Evolutionary conservation across 495 filamentous ascomycete species (phyloP).

Genomic region (Pseudevernia furfuracea): DNA sequence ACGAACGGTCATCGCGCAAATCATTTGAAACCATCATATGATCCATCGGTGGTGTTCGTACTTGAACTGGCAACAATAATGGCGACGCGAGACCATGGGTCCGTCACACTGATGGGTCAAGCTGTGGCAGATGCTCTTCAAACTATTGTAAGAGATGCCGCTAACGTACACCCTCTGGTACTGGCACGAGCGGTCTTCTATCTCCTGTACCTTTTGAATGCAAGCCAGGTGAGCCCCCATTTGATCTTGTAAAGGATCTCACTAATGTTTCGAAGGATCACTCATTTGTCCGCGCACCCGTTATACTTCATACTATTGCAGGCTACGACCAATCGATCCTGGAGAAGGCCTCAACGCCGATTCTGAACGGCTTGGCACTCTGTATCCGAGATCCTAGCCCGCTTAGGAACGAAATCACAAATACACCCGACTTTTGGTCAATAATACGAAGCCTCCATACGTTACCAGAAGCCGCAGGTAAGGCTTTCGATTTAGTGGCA

Average conservation of each 20-base stretch:
- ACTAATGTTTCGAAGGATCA: conserved; percentile 57
- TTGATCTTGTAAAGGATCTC: background rate
- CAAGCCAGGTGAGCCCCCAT: conserved; percentile 68
- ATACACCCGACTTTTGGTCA: conserved; percentile 95
- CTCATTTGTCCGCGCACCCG: conserved; percentile 84
- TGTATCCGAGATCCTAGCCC: conserved; percentile 70
- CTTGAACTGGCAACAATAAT: conserved; percentile 84
- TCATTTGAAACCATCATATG: conserved; percentile 57
- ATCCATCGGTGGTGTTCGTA: conserved; percentile 78
- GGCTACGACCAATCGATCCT: conserved; percentile 71
- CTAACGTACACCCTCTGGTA: conserved; percentile 68
- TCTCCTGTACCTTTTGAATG: conserved; percentile 70
- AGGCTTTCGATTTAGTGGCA: conserved; percentile 78
- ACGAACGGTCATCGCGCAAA: conserved; percentile 51
- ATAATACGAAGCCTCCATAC: conserved; percentile 69
- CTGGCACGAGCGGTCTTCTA: conserved; percentile 82
- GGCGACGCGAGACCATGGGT: conserved; percentile 66
- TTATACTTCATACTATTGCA: conserved; percentile 85
- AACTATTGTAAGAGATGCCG: conserved; percentile 68
- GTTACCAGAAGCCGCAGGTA: conserved; percentile 57
- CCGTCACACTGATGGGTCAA: conserved; percentile 64
- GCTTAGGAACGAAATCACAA: conserved; percentile 84
- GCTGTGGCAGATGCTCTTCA: conserved; percentile 72
- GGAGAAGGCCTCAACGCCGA: conserved; percentile 63
- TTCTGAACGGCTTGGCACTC: conserved; percentile 68